These are phyloP conservation scores for Lanmaoa pseudosensibilis DNA, from an alignment of 768 basidiomycete genomes.

Conservation along the genomic window DNA sequence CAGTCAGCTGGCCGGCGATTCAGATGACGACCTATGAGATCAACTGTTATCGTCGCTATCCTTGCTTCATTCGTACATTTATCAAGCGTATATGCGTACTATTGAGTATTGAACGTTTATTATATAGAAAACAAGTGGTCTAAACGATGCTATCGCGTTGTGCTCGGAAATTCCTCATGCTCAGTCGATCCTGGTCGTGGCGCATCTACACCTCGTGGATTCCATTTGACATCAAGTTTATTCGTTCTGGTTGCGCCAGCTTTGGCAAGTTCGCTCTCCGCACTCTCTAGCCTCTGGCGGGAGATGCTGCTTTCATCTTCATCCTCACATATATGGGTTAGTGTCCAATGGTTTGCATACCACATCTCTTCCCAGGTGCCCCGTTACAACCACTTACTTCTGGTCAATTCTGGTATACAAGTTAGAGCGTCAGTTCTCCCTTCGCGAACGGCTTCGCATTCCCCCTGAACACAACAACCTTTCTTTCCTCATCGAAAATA, in stretches of 20 bases:
- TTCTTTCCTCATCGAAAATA: too few species aligned
- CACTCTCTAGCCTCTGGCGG: too few species aligned
- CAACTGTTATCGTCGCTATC: neutral
- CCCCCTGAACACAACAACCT: neutral
- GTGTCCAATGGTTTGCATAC: too few species aligned
- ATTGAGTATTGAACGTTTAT: neutral
- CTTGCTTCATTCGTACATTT: conserved; percentile 11
- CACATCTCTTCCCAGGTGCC: too few species aligned
- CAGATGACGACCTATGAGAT: conserved; percentile 32
- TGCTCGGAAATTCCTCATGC: neutral
- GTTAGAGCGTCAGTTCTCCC: neutral
- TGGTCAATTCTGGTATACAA: neutral
- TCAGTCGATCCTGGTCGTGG: neutral
- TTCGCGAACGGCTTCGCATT: neutral
- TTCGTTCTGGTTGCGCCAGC: neutral
- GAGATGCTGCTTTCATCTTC: too few species aligned
- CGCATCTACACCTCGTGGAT: neutral
- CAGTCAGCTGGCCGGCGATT: conserved; percentile 27
- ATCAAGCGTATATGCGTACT: conserved; percentile 2
- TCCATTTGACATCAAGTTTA: neutral
- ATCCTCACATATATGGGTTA: too few species aligned
- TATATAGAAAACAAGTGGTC: conserved; percentile 1
- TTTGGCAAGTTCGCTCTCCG: too few species aligned
- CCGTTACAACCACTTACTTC: too few species aligned
- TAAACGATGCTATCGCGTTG: neutral